phyloP scores from a whole-genome alignment of 1,284 basidiomycete genomes.

The Ustilago loliicola region DNA sequence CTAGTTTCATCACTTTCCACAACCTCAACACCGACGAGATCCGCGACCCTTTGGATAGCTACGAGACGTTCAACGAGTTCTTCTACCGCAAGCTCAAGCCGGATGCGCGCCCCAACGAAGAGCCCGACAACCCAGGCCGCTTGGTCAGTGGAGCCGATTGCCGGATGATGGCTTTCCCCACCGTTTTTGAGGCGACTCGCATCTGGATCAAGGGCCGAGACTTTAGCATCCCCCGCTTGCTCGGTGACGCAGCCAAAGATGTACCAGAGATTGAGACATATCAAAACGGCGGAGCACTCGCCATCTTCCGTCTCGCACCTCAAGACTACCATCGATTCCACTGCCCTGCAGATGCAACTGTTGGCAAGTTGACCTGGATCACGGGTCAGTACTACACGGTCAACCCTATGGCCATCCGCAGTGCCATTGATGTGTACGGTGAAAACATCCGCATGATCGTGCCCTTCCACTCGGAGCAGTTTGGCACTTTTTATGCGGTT shows the following conservation, averaged over 20 bases:
- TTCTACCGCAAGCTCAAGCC: slow-evolving; percentile 93
- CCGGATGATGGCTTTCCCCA: slow-evolving; percentile 91
- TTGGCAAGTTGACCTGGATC: slow-evolving; percentile 73
- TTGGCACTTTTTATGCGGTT: slow-evolving; percentile 57
- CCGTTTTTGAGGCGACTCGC: slow-evolving; percentile 83
- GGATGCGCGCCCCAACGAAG: slow-evolving; percentile 82
- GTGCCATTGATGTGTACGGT: slow-evolving; percentile 88
- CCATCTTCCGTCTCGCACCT: slow-evolving; percentile 82
- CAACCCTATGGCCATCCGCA: slow-evolving; percentile 85
- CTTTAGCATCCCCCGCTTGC: slow-evolving; percentile 82
- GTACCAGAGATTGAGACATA: slow-evolving; percentile 75
- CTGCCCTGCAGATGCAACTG: slow-evolving; percentile 84
- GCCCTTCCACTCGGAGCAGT: slow-evolving; percentile 68
- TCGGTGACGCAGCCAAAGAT: slow-evolving; percentile 75
- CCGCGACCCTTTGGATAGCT: slow-evolving; percentile 83
- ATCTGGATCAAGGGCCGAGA: slow-evolving; percentile 98
- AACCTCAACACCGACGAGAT: slow-evolving; percentile 86
- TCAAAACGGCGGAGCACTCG: slow-evolving; percentile 80
- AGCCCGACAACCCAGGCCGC: slow-evolving; percentile 79
- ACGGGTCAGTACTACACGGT: slow-evolving; percentile 68
- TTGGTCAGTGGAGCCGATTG: slow-evolving; percentile 93
- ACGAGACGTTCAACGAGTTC: slow-evolving; percentile 89
- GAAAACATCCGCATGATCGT: slow-evolving; percentile 80
- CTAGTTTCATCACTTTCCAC: slow-evolving; percentile 90
- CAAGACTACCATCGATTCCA: slow-evolving; percentile 97